Conservation (phyloP, 805 yeast genomes). For the Yarrowia osloensis region DNA sequence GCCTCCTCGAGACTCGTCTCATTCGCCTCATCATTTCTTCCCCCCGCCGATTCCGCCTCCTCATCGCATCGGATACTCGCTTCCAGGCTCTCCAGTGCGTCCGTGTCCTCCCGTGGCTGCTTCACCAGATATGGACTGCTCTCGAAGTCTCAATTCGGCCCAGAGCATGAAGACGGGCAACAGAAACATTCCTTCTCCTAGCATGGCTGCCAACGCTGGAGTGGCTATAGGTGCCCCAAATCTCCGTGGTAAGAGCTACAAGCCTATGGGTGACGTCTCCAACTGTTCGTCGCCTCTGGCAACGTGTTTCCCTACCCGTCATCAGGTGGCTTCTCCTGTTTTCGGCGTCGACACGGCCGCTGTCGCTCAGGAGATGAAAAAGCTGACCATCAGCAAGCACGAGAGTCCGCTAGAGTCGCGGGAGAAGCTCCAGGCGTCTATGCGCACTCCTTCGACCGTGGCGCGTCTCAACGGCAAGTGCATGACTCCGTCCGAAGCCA, state of each 20-base stretch:
- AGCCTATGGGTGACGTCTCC: constrained; percentile 1
- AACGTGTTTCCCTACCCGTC: neutral
- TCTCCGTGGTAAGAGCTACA: constrained; percentile 12
- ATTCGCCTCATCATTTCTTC: constrained; percentile 11
- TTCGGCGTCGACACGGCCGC: neutral
- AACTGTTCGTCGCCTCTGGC: constrained; percentile 5
- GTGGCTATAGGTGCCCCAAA: neutral
- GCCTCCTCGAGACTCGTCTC: neutral
- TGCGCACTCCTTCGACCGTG: constrained; percentile 26
- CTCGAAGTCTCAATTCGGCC: constrained; percentile 10
- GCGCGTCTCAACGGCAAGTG: constrained; percentile 36
- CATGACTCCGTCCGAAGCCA: constrained; percentile 37
- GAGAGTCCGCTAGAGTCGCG: constrained; percentile 27
- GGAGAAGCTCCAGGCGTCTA: constrained; percentile 24
- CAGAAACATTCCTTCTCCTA: constrained; percentile 5
- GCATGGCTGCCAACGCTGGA: neutral
- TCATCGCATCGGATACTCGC: constrained; percentile 4
- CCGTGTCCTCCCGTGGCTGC: neutral
- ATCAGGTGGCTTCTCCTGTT: neutral
- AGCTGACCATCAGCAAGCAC: constrained; percentile 32
- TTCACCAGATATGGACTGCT: constrained; percentile 14
- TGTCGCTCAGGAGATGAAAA: constrained; percentile 31
- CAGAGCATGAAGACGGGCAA: neutral
- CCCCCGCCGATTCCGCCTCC: constrained; percentile 9
- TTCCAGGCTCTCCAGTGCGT: constrained; percentile 10